phyloP scores from a whole-genome alignment of 495 filamentous ascomycete species.

The Staphylotrichum longicolle region DNA sequence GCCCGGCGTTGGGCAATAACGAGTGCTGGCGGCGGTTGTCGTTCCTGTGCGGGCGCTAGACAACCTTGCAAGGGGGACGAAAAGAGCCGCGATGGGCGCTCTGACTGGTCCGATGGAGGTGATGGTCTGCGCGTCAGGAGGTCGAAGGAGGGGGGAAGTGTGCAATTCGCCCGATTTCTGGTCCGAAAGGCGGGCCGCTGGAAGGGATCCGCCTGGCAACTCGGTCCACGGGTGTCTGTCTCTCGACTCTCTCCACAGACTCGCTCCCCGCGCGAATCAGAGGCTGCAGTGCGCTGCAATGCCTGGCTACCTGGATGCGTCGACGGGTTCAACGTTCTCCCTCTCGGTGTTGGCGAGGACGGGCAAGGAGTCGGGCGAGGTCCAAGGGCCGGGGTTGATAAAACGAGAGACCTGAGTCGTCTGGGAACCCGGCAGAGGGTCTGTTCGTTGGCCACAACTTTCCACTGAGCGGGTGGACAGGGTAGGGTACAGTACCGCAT shows the following conservation, averaged over 20 bases:
- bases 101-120: conserved; percentile 30
- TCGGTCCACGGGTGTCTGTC: neutral
- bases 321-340: neutral
- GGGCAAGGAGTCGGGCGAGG: neutral
- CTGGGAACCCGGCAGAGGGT: conserved; percentile 5
- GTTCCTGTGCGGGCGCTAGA: conserved; percentile 29
- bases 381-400: conserved; percentile 1
- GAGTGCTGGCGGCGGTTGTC: neutral
- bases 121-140: conserved; percentile 34
- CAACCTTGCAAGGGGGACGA: conserved; percentile 20
- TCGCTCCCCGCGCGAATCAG: conserved; percentile 19
- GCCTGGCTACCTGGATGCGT: too few relatives aligned
- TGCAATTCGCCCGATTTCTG: conserved; percentile 39
- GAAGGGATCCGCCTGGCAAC: conserved; percentile 9
- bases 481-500: conserved; percentile 17
- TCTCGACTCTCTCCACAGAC: conserved; percentile 7
- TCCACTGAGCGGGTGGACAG: conserved; percentile 20
- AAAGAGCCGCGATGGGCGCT: conserved; percentile 30
- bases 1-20: conserved; percentile 9
- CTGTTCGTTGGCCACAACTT: conserved; percentile 20
- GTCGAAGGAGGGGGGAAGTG: conserved; percentile 21
- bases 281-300: neutral
- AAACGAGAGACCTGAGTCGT: neutral
- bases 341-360: neutral
- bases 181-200: conserved; percentile 17